Evolutionary conservation across 129 eudicot genomes (phyloP), one percentile per base, ranked within the genome.

Genomic region (Escallonia rubra): DNA sequence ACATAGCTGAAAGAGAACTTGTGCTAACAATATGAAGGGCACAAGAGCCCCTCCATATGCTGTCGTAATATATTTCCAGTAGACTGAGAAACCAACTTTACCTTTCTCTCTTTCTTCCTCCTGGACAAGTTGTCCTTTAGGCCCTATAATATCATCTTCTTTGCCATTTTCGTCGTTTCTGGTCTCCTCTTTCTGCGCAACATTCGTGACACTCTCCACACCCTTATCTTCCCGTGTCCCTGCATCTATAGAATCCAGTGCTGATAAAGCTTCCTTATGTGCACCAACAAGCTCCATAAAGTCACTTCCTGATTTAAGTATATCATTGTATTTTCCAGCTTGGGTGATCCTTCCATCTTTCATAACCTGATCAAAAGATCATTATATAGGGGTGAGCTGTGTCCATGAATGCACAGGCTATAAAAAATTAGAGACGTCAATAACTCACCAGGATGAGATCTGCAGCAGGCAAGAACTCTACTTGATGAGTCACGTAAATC

Each of bases 31-130:
- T 71, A 85, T 72, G 48, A 92, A 59, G 34, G 96, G 98, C 44
- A 79, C 89, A 48, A 92, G 81, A 34, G 79, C 79, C 23, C 98
- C 98, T 55, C 96, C 89, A 74, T 88, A 92, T 39, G 98, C 98
- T 4, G 78, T 83, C 63, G 89, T 92, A 58, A 92, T 71, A 73
- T 88, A 92, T 60, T 92, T 92, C 95, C 96, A 88, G 79, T 91
- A 91, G 23, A 76, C 87, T 8, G 80, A 74, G 48, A 82, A 72
- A 14, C 87, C 86, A 50, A 91, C 95, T 39, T 72, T 81, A 42
- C 98, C 98, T 66, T 84, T 88, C 64, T 79, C 91, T 74, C 98
- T 65, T 72, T 86, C 95, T 88, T 91, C 98, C 72, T 91, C 95
- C 66, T 88, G 82, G 34, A 91, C 91, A 49, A 91, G 88, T 67